These are phyloP conservation scores for Anacardium occidentale DNA, from an alignment of 345 rosid genomes.

Conservation along the genomic window DNA sequence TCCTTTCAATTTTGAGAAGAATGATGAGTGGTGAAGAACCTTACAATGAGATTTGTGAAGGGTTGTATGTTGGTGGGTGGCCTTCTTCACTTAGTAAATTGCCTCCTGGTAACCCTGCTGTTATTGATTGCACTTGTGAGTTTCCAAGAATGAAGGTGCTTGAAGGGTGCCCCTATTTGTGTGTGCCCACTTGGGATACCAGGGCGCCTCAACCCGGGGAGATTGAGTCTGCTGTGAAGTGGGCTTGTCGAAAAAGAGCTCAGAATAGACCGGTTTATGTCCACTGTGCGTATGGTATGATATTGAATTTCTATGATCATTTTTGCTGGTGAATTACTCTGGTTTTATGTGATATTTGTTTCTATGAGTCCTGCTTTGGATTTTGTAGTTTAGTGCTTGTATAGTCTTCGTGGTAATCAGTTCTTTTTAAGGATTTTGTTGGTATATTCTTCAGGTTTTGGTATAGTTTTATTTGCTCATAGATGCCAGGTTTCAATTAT, in stretches of 20 bases:
- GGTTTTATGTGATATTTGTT: background rate
- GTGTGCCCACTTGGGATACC: conserved; percentile 80
- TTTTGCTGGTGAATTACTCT: background rate
- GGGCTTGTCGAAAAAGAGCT: conserved; percentile 67
- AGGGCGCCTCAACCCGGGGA: conserved; percentile 63
- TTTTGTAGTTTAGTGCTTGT: background rate
- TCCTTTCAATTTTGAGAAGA: conserved; percentile 45
- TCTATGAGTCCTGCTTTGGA: background rate
- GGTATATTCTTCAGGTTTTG: background rate
- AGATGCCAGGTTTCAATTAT: background rate
- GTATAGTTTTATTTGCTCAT: background rate
- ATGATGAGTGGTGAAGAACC: conserved; percentile 51
- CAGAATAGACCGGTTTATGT: conserved; percentile 52
- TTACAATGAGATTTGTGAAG: conserved; percentile 49
- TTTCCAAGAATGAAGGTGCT: conserved; percentile 50
- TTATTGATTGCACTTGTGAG: conserved; percentile 74
- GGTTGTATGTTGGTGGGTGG: conserved; percentile 75
- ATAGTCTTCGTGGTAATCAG: background rate
- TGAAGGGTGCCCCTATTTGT: conserved; percentile 44
- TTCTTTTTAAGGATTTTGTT: background rate
- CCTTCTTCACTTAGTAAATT: conserved; percentile 41
- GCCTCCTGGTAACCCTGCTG: conserved; percentile 73
- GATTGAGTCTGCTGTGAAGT: conserved; percentile 72
- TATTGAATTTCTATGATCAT: background rate
- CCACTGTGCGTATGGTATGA: conserved; percentile 75